phyloP scores from a whole-genome alignment of 169 alveolate genomes.

The Plasmodium berghei region DNA sequence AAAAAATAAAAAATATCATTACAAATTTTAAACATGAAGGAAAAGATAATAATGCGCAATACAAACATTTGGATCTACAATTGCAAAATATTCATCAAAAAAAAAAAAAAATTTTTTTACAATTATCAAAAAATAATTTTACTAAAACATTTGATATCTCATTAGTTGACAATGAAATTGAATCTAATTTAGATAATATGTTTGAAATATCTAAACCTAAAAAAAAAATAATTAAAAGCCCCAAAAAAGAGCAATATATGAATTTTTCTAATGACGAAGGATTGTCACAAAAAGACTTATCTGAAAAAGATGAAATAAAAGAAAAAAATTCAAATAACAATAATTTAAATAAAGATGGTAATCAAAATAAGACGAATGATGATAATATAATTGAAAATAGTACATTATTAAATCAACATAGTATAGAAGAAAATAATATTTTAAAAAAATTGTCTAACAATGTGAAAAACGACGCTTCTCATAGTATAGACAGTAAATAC shows the following conservation, averaged over 20 bases:
- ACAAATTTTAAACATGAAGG: background rate
- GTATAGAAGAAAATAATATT: background rate
- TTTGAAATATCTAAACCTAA: constrained; percentile 56
- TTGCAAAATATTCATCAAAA: constrained; percentile 16
- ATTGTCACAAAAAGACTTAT: background rate
- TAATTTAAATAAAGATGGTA: background rate
- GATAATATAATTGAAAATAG: background rate
- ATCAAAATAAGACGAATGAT: background rate
- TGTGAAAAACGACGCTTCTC: background rate
- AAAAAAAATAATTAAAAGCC: constrained; percentile 24
- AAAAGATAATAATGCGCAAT: background rate
- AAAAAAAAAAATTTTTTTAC: constrained; percentile 41
- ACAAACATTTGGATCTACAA: background rate
- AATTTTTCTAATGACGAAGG: background rate
- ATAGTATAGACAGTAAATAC: background rate
- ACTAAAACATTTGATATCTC: constrained; percentile 46
- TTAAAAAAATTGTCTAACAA: background rate
- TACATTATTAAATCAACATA: too few species aligned
- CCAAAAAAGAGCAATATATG: constrained; percentile 3
- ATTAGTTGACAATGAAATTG: constrained; percentile 58
- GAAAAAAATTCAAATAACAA: background rate
- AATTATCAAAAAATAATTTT: constrained; percentile 48
- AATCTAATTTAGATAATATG: constrained; percentile 23
- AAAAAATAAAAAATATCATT: constrained; percentile 32
- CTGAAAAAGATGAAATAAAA: background rate